Conservation (phyloP, 345 rosid genomes). For the Durio zibethinus region DNA sequence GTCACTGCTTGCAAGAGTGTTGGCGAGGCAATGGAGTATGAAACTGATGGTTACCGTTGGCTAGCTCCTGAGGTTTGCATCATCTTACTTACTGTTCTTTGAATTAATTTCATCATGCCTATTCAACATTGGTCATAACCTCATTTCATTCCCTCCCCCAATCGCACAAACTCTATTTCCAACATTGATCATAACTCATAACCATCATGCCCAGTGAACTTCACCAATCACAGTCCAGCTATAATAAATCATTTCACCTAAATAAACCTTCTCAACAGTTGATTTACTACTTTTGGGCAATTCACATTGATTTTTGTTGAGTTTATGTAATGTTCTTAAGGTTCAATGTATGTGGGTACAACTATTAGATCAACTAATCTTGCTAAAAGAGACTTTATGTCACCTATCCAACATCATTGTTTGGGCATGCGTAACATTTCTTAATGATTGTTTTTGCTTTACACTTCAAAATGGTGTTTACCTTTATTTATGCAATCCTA, state of each 20-base stretch:
- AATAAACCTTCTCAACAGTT: slow-evolving; percentile 4
- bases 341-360: slow-evolving; percentile 30
- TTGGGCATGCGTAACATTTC: slow-evolving; percentile 48
- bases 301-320: background rate
- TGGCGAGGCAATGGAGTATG: slow-evolving; percentile 85
- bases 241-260: slow-evolving; percentile 5
- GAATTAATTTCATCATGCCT: background rate
- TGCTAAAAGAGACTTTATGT: slow-evolving; percentile 33
- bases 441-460: slow-evolving; percentile 41
- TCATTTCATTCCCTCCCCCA: background rate
- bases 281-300: background rate
- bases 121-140: slow-evolving; percentile 5
- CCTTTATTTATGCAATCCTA: slow-evolving; percentile 30
- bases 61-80: slow-evolving; percentile 91
- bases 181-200: background rate
- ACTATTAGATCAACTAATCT: slow-evolving; percentile 20
- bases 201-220: background rate
- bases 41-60: slow-evolving; percentile 98
- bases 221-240: background rate
- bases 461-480: slow-evolving; percentile 25
- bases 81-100: slow-evolving; percentile 16
- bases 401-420: slow-evolving; percentile 37
- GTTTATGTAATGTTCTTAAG: slow-evolving; percentile 14
- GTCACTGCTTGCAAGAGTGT: slow-evolving; percentile 82
- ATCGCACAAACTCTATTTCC: background rate